Percentiles rank a stretch among this genome's conserved stretches.
Conservation (phyloP, 2,329 filamentous ascomycete genomes). For the Arthrobotrys conoides region DNA sequence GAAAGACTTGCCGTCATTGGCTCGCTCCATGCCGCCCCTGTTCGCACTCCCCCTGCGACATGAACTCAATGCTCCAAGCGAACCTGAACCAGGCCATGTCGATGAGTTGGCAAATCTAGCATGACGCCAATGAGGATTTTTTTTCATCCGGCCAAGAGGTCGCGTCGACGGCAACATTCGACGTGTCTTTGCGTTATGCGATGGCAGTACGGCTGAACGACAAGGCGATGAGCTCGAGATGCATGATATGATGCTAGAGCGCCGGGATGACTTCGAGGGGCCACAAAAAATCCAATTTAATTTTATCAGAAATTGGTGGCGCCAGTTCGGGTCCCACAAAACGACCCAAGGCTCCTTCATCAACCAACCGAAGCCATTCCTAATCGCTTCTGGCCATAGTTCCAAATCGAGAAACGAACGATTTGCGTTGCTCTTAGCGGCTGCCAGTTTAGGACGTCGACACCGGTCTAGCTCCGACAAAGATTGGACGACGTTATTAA, state of each 20-base stretch:
- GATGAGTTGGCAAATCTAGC: conserved; percentile 57
- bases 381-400: conserved; percentile 7
- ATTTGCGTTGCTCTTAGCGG: conserved; percentile 34
- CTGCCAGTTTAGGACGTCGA: conserved; percentile 44
- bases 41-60: conserved; percentile 40
- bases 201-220: conserved; percentile 20
- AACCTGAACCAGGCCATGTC: conserved; percentile 52
- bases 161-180: conserved; percentile 51
- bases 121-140: conserved; percentile 37
- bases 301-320: conserved; percentile 60
- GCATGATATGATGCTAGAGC: conserved; percentile 1
- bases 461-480: conserved; percentile 10
- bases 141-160: neutral
- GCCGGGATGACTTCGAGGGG: conserved; percentile 18
- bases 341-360: conserved; percentile 38
- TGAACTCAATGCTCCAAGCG: conserved; percentile 53
- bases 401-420: conserved; percentile 35
- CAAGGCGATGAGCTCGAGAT: conserved; percentile 21
- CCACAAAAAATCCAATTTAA: conserved; percentile 33
- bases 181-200: conserved; percentile 50
- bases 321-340: conserved; percentile 52
- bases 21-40: conserved; percentile 47
- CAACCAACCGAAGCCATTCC: conserved; percentile 53
- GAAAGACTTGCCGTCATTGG: conserved; percentile 46
- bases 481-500: neutral